These are phyloP conservation scores for Peniophora sp. DNA, from an alignment of 1,284 basidiomycete species.

Conservation along the genomic window DNA sequence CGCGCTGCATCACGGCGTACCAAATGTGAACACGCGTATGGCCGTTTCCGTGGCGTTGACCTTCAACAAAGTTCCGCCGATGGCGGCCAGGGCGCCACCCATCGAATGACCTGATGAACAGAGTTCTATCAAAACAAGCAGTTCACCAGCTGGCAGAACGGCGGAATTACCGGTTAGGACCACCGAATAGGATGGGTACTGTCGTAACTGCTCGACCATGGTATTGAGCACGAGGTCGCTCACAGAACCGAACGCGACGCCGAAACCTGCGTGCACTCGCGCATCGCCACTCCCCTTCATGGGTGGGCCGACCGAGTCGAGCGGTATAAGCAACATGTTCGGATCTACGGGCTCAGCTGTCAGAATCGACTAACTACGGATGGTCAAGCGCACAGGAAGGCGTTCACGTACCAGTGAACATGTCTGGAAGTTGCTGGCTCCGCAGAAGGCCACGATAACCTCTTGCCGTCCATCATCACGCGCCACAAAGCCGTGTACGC, in stretches of 20 bases:
- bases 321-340: constrained; percentile 16
- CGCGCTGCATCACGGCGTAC: constrained; percentile 5
- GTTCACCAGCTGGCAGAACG: not conserved
- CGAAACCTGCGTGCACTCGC: constrained; percentile 17
- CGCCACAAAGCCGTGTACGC: constrained; percentile 40
- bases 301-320: constrained; percentile 15
- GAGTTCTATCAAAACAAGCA: too few species aligned
- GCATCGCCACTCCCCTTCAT: constrained; percentile 2
- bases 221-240: constrained; percentile 8
- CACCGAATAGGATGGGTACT: constrained; percentile 11
- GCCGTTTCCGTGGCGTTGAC: constrained; percentile 1
- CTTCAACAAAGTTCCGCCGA: constrained; percentile 14
- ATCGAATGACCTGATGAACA: constrained; percentile 16
- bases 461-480: constrained; percentile 36
- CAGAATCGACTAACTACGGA: not conserved
- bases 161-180: constrained; percentile 9
- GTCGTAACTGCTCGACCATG: constrained; percentile 10
- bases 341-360: constrained; percentile 5
- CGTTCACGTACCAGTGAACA: constrained; percentile 19
- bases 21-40: constrained; percentile 12
- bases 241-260: constrained; percentile 17
- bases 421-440: constrained; percentile 22
- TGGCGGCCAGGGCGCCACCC: constrained; percentile 16
- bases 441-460: constrained; percentile 38
- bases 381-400: too few species aligned